phyloP scores from a whole-genome alignment of 768 basidiomycete species.

The Leccinum aurantiacum region DNA sequence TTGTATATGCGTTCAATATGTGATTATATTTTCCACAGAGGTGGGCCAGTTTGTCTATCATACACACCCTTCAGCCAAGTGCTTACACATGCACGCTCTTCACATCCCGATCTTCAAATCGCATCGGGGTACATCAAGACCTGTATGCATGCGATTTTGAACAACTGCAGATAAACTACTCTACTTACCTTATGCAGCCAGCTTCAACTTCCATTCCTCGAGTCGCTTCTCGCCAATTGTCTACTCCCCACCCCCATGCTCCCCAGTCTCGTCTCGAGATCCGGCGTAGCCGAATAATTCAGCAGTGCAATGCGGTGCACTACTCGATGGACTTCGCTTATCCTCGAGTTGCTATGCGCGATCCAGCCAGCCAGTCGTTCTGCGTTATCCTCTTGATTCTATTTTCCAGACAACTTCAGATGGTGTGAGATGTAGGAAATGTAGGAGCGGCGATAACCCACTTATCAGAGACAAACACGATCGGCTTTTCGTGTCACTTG shows the following conservation, averaged over 20 bases:
- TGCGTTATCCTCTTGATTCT: background rate
- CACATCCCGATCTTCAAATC: background rate
- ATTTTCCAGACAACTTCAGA: background rate
- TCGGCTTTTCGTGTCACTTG: background rate
- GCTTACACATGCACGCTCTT: background rate
- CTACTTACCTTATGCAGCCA: background rate
- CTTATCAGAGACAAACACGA: background rate
- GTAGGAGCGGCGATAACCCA: background rate
- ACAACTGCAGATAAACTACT: background rate
- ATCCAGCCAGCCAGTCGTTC: background rate
- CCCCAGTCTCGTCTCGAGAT: background rate
- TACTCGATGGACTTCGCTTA: background rate
- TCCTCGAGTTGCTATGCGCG: background rate
- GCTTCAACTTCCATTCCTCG: slow-evolving; percentile 5
- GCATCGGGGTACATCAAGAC: no score
- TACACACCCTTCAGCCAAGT: background rate
- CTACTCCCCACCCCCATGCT: background rate
- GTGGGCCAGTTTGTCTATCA: background rate
- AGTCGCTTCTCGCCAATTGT: background rate
- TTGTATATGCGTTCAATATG: background rate
- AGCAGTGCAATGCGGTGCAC: background rate
- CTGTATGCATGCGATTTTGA: background rate
- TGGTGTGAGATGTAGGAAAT: background rate
- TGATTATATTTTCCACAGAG: background rate
- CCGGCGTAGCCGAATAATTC: background rate